These are phyloP conservation scores for Cercospora zeina DNA, from an alignment of 2,329 filamentous ascomycete species.

Conservation along the genomic window DNA sequence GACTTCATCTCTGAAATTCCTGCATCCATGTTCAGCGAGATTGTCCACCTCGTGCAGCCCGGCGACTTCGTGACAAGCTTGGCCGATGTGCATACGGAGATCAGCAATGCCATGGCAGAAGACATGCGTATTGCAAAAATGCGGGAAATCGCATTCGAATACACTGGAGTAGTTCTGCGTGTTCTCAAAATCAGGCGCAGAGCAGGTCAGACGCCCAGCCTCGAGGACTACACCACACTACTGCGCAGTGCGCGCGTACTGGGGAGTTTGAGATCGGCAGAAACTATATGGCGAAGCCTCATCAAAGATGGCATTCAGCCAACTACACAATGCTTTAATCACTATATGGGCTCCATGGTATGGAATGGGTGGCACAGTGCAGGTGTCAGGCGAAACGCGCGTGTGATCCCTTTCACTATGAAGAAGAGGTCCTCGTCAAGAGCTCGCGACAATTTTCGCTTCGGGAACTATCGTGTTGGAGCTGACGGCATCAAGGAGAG, in stretches of 20 bases:
- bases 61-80: conserved; percentile 51
- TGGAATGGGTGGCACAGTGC: conserved; percentile 46
- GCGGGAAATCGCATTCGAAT: conserved; percentile 44
- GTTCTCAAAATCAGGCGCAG: conserved; percentile 45
- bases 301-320: conserved; percentile 43
- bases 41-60: conserved; percentile 64
- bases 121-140: conserved; percentile 46
- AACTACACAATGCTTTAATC: conserved; percentile 56
- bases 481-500: conserved; percentile 36
- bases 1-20: conserved; percentile 49
- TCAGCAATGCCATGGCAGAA: conserved; percentile 53
- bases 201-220: conserved; percentile 43
- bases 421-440: conserved; percentile 20
- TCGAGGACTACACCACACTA: conserved; percentile 55
- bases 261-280: conserved; percentile 48
- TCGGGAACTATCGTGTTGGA: conserved; percentile 34
- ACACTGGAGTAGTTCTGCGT: conserved; percentile 42
- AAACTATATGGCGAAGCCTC: conserved; percentile 52
- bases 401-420: conserved; percentile 41
- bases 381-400: conserved; percentile 44
- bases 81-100: conserved; percentile 49
- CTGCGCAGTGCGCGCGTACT: conserved; percentile 54
- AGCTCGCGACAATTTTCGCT: conserved; percentile 12
- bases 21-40: conserved; percentile 60
- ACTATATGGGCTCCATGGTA: conserved; percentile 53